Evolutionary conservation across 345 rosid species (phyloP), one percentile per base, ranked within the genome.

Genomic region (Boechera stricta): DNA sequence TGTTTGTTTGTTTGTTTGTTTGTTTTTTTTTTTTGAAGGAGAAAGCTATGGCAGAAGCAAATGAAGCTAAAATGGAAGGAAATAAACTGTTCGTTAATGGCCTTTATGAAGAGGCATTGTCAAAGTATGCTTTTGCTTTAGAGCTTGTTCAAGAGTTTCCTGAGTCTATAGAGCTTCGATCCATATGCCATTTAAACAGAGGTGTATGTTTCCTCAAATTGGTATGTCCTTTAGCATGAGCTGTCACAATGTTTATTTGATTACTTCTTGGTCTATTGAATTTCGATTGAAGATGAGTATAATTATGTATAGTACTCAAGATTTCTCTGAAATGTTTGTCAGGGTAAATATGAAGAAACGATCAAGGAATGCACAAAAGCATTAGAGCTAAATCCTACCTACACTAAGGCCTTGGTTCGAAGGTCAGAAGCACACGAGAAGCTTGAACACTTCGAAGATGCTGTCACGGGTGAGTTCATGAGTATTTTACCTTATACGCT

Each of bases 371-470:
- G 97, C 83, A 77, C 88, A n/a, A 87, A 89, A 68, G 97, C 97
- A 2, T 73, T 91, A 64, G 93, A 87, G 77, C 81, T 95, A 75
- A 93, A 93, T 81, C 83, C 98, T 71, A 79, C 82, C 10, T 96
- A 93, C 76, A 39, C 79, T 75, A 93, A 96, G 85, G 96, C 92
- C 58, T 74, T 90, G 70, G 63, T 81, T 61, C 87, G 97, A 82
- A 88, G 99, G 81, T 89, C 83, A 52, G 99, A 96, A 79, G 96
- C 96, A 31, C 86, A 86, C 60, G 99, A 96, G 82, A 96, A 90
- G 87, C 97, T 87, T 57, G 88, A 91, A 69, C 82, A 91, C 69
- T 93, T 80, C 64, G 99, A 96, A 80, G 98, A 93, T 71, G 98
- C 99, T 71, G 70, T 90, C 63, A 80, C 85, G 44, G 98, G 99